Evolutionary conservation across 2,329 filamentous ascomycete species (phyloP).

Genomic region (Paracoccidioides lutzii): DNA sequence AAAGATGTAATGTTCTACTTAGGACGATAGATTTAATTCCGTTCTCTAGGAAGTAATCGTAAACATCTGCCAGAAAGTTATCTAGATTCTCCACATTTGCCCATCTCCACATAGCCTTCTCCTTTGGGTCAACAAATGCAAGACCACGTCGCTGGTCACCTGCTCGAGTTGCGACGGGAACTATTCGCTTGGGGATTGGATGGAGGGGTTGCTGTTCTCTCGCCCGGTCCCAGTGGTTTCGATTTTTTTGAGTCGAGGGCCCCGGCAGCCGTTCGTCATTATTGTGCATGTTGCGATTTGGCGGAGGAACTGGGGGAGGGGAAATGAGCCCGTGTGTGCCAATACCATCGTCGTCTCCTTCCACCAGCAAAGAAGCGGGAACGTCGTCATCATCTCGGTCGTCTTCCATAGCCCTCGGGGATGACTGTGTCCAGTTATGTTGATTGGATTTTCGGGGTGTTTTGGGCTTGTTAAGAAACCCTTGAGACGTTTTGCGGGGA

Average conservation of each 20-base stretch:
- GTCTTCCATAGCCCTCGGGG: constrained; percentile 15
- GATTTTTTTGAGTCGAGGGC: constrained; percentile 28
- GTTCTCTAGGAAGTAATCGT: constrained; percentile 71
- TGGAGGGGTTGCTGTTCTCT: constrained; percentile 31
- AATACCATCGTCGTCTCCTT: constrained; percentile 34
- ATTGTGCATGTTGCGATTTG: constrained; percentile 8
- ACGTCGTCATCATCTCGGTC: constrained; percentile 33
- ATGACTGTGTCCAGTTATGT: constrained; percentile 21
- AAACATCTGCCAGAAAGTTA: constrained; percentile 72
- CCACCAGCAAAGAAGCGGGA: constrained; percentile 49
- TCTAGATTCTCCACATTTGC: constrained; percentile 83
- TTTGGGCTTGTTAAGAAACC: constrained; percentile 8
- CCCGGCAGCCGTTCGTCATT: constrained; percentile 21
- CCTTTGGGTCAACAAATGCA: constrained; percentile 45
- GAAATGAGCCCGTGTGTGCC: constrained; percentile 28
- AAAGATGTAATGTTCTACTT: constrained; percentile 55
- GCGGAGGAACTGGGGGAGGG: constrained; percentile 16
- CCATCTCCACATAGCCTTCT: constrained; percentile 84
- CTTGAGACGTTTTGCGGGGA: constrained; percentile 13
- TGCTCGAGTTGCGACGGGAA: not conserved
- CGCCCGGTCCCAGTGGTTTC: constrained; percentile 39
- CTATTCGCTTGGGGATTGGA: constrained; percentile 7
- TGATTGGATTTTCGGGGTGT: not conserved
- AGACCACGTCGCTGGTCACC: constrained; percentile 15
- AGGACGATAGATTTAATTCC: constrained; percentile 77